These are phyloP conservation scores for Yamadazyma laniorum DNA, from an alignment of 805 yeast species.

Conservation along the genomic window DNA sequence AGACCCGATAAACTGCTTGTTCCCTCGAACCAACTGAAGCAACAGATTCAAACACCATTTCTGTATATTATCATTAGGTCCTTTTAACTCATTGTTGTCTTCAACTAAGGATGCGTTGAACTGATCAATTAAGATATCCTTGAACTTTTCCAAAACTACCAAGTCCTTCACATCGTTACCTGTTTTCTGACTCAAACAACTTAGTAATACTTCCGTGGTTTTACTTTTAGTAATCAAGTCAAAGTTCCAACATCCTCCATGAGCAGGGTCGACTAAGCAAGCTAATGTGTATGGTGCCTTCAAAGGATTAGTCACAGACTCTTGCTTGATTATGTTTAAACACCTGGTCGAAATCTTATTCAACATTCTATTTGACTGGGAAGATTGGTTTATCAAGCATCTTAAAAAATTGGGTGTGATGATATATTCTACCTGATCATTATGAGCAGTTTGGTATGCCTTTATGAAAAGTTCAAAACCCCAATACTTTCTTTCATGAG, in stretches of 20 bases:
- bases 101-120: constrained; percentile 16
- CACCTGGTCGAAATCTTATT: constrained; percentile 63
- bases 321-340: constrained; percentile 42
- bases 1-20: constrained; percentile 30
- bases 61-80: constrained; percentile 35
- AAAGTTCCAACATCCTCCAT: constrained; percentile 63
- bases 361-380: constrained; percentile 62
- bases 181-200: constrained; percentile 17
- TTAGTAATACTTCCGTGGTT: constrained; percentile 45
- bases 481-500: constrained; percentile 82
- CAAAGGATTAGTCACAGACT: constrained; percentile 33
- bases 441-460: constrained; percentile 31
- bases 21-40: constrained; percentile 49
- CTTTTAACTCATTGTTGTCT: constrained; percentile 18
- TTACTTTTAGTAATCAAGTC: constrained; percentile 76
- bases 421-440: constrained; percentile 24
- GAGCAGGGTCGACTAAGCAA: constrained; percentile 26
- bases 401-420: constrained; percentile 69
- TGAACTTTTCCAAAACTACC: constrained; percentile 19
- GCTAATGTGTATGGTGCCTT: constrained; percentile 35
- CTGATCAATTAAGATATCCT: constrained; percentile 22
- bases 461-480: constrained; percentile 73
- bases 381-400: constrained; percentile 71
- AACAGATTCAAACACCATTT: constrained; percentile 63
- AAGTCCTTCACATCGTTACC: constrained; percentile 16